phyloP scores from a whole-genome alignment of 768 basidiomycete genomes.

The Boletus subcaerulescens region DNA sequence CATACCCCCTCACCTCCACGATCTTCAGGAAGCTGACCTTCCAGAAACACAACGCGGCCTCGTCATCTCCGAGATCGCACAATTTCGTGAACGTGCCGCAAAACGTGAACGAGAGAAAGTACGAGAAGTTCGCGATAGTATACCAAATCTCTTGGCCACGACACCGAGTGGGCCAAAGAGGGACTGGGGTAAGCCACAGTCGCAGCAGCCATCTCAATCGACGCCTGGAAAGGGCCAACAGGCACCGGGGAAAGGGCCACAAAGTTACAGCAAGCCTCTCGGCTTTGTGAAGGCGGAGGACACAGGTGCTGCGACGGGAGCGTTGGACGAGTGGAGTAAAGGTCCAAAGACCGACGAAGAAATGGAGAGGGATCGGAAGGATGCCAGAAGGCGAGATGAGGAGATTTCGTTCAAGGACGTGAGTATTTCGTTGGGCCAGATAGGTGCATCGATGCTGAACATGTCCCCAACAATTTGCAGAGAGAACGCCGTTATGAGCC shows the following conservation, averaged over 20 bases:
- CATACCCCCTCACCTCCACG: constrained; percentile 94
- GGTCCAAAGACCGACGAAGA: constrained; percentile 80
- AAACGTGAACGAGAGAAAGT: constrained; percentile 88
- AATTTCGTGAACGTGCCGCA: constrained; percentile 91
- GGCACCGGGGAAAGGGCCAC: constrained; percentile 63
- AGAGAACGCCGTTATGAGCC: constrained; percentile 93
- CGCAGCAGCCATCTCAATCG: constrained; percentile 36
- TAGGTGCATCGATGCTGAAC: not conserved
- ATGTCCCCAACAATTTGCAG: constrained; percentile 37
- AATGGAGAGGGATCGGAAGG: constrained; percentile 77
- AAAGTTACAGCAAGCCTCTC: constrained; percentile 76
- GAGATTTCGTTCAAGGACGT: constrained; percentile 87
- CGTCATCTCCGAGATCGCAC: constrained; percentile 94
- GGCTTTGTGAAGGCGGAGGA: constrained; percentile 78
- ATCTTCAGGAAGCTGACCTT: constrained; percentile 93
- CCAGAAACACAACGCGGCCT: constrained; percentile 91
- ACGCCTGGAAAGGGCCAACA: constrained; percentile 40
- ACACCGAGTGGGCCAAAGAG: constrained; percentile 74
- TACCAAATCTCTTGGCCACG: constrained; percentile 41
- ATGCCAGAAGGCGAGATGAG: constrained; percentile 71
- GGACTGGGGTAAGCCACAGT: constrained; percentile 68
- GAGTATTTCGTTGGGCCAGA: constrained; percentile 32
- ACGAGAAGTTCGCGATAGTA: constrained; percentile 66
- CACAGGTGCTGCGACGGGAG: constrained; percentile 35
- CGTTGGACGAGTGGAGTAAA: constrained; percentile 36